Evolutionary conservation across 2,329 filamentous ascomycete species (phyloP), one percentile per base, ranked within the genome.

Genomic region (Coccinonectria pachysandricola): DNA sequence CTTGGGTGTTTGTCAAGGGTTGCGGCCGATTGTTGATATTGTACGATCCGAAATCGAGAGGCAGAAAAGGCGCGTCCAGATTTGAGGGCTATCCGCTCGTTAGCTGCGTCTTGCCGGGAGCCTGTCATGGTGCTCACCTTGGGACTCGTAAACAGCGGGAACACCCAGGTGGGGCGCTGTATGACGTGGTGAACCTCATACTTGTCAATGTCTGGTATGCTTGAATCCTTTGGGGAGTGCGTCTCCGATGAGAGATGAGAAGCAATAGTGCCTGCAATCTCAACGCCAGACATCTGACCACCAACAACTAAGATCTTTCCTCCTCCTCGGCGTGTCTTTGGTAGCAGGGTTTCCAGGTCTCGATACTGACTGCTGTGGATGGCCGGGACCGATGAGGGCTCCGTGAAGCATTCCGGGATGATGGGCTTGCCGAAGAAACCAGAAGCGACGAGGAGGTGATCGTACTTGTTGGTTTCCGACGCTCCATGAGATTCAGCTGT

Each of bases 241-340:
- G 54, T 52, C 3, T 68, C 66, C 5, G 74, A 74, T 0, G 82
- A 87, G 2, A 88, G 52, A 35, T 86, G 74, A 4, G 73, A 64
- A 8, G 80, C 81, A 25, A 87, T 70, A 2, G 76, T 75, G 7
- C 73, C 76, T 0, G 82, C 78, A 24, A 79, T 78, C 56, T 92
- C 84, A 5, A 81, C 71, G 1, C 82, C 83, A 3, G 82, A 88
- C 68, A 91, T 86, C 42, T 86, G 81, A 1, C 82, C 83, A 1
- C 84, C 84, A 1, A 86, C 71, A 1, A 92, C 62, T 1, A 85
- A 61, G 10, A 91, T 73, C 43, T 76, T 82, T 11, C 71, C 68
- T 2, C 62, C 61, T 1, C 45, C 42, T 4, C 36, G 29, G 3
- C 56, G 48, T 0, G 52, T 41, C 8, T 53, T 46, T 0, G 53